A percentile compares a stretch with the other conserved stretches of the same genome.
These are phyloP conservation scores for Stagonosporopsis chrysanthemi DNA, from an alignment of 2,329 filamentous ascomycete species.

Conservation along the genomic window DNA sequence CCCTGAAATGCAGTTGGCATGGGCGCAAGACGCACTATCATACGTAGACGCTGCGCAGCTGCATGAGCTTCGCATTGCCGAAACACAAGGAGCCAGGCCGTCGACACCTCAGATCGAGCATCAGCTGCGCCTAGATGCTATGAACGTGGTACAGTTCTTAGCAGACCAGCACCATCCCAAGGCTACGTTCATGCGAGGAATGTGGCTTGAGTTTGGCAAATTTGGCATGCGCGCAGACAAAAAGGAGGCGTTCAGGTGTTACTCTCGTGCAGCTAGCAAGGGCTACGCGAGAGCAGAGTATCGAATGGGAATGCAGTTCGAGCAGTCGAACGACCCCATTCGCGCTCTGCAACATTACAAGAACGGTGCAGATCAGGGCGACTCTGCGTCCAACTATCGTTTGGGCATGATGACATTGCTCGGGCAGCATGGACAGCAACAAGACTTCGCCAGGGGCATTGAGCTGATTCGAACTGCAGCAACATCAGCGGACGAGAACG, in stretches of 20 bases:
- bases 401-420: constrained; percentile 97
- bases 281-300: constrained; percentile 92
- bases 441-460: constrained; percentile 79
- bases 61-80: constrained; percentile 72
- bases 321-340: constrained; percentile 88
- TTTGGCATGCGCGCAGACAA: constrained; percentile 91
- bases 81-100: constrained; percentile 67
- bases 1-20: constrained; percentile 93
- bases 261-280: constrained; percentile 83
- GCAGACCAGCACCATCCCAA: constrained; percentile 92
- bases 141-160: constrained; percentile 90
- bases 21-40: constrained; percentile 90
- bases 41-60: constrained; percentile 87
- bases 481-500: constrained; percentile 90
- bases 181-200: constrained; percentile 90
- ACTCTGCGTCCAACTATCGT: constrained; percentile 87
- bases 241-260: constrained; percentile 89
- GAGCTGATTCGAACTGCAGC: constrained; percentile 85
- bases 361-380: constrained; percentile 76
- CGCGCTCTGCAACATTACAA: constrained; percentile 94
- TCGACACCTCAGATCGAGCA: constrained; percentile 87
- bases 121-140: constrained; percentile 83
- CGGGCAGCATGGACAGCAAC: constrained; percentile 88
- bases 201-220: constrained; percentile 98
- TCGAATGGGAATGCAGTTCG: constrained; percentile 97